Evolutionary conservation across 2,329 filamentous ascomycete genomes (phyloP).

Genomic region (Cercospora brassicicola): DNA sequence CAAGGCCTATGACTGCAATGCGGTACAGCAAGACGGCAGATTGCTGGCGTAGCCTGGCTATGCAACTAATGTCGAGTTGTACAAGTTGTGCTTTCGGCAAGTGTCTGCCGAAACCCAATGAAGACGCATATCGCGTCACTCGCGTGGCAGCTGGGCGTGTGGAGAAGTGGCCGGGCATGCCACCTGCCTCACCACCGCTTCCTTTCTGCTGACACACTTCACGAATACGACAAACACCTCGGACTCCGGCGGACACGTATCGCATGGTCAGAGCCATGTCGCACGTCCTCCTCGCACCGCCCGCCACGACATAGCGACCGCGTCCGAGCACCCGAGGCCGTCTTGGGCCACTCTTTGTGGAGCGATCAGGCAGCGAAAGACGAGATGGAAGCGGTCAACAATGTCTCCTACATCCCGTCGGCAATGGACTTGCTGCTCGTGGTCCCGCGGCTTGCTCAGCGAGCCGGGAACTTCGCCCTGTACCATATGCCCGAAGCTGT

Average conservation of each 20-base stretch:
- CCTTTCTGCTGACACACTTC: background rate
- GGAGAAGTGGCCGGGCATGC: background rate
- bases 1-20: background rate
- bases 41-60: background rate
- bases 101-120: background rate
- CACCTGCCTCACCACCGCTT: background rate
- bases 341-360: background rate
- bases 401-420: constrained; percentile 50
- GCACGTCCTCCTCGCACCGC: background rate
- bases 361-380: background rate
- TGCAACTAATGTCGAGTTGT: background rate
- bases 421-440: constrained; percentile 68
- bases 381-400: constrained; percentile 22
- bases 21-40: background rate
- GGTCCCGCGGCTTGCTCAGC: constrained; percentile 68
- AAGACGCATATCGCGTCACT: constrained; percentile 6
- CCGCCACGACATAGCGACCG: background rate
- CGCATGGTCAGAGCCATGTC: constrained; percentile 7
- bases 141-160: background rate
- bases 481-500: constrained; percentile 61
- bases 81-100: background rate
- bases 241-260: background rate
- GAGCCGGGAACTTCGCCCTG: constrained; percentile 61
- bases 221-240: background rate
- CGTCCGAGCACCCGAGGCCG: background rate